Base-by-base conservation (phyloP, 306 rosid species). In the Oemleria cerasiformis region DNA sequence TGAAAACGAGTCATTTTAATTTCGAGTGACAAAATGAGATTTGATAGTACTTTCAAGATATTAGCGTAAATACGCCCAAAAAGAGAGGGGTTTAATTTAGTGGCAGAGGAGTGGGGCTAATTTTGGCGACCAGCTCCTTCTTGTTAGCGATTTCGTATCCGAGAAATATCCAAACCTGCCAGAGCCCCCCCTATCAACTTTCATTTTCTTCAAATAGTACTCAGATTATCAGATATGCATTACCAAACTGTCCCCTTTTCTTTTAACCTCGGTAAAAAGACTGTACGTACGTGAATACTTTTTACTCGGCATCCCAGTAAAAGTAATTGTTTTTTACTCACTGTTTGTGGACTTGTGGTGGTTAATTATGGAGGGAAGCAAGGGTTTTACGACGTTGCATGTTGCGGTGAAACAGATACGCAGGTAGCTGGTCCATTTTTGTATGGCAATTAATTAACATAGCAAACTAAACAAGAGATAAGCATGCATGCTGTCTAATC, bases 51-150 rank as follows among this genome's bases (percentile, higher is more conserved):
- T 30, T 30, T 30, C 3, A 30, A 30, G 36, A 30, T 30, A 30
- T 30, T 30, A 30, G 3, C 3, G 36, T 30, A 30, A 30, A 30
- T 30, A 30, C 36, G 36, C 36, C 36, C 36, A 30, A 30, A 30
- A 30, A 2, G 36, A 30, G 36, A 1, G 36, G 2, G 36, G 36
- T 59, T 48, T 25, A 13, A 64, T 65, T 61, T 72, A 57, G 7
- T 23, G 30, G 53, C 17, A 59, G 66, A 77, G 77, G 86, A 59
- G 66, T 79, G 77, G 86, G 77, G 64, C 36, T 72, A 19, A 51
- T 58, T 30, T 54, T 4, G 19, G 69, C 70, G 53, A 43, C 70
- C 55, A 56, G 38, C 66, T 54, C 59, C 58, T 49, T 7, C 55
- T 11, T 65, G 25, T 19, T 16, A 58, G 66, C 20, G 51, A 58